Evolutionary conservation across 192 early-diverging fungal species (phyloP).

Genomic region (Mortierella antarctica): DNA sequence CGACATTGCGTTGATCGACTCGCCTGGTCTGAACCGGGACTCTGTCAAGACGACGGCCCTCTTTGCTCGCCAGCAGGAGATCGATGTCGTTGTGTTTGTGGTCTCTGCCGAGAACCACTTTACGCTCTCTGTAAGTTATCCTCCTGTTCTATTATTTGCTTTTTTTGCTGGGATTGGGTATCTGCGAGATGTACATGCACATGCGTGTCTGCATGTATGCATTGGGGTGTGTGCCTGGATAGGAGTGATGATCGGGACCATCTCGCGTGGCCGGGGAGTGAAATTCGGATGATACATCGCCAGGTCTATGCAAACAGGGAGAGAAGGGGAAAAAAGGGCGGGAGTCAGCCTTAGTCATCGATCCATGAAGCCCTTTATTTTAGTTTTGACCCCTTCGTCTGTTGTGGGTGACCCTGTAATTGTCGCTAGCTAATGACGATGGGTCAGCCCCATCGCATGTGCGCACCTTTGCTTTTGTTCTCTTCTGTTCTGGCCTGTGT

Average conservation of each 20-base stretch:
- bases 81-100: constrained; percentile 99
- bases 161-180: neutral
- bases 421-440: too few species aligned
- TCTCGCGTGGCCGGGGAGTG: constrained; percentile 17
- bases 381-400: neutral
- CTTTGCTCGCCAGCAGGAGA: constrained; percentile 98
- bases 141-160: constrained; percentile 3
- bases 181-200: too few species aligned
- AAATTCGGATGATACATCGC: neutral
- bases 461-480: too few species aligned
- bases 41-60: constrained; percentile 96
- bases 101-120: constrained; percentile 99
- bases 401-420: too few species aligned
- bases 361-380: neutral
- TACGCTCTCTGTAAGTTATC: constrained; percentile 85
- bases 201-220: too few species aligned
- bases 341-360: constrained; percentile 25
- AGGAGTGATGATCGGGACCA: constrained; percentile 1
- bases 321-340: neutral
- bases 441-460: too few species aligned
- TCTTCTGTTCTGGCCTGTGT: too few species aligned
- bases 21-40: constrained; percentile 98
- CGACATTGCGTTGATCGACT: constrained; percentile 97
- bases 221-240: neutral
- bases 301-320: constrained; percentile 2